These are phyloP conservation scores for Parathielavia hyrcaniae DNA, from an alignment of 495 filamentous ascomycete species.

Conservation along the genomic window DNA sequence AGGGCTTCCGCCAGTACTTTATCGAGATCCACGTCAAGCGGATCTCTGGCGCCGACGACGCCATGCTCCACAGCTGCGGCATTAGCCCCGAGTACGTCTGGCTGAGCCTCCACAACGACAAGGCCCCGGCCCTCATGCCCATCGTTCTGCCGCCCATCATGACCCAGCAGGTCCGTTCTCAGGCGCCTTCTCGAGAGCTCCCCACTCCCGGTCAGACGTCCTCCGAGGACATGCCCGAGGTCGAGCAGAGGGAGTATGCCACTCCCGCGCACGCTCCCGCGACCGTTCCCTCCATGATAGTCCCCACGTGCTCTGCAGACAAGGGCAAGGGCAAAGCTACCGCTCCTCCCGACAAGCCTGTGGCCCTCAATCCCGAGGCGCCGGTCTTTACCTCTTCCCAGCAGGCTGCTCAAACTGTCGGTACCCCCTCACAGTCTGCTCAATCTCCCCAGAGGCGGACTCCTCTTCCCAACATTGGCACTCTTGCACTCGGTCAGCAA, in stretches of 20 bases:
- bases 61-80: constrained; percentile 15
- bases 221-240: not conserved
- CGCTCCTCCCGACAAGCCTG: not conserved
- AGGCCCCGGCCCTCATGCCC: constrained; percentile 5
- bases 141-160: not conserved
- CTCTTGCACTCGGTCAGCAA: not conserved
- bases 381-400: not conserved
- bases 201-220: not conserved
- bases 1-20: constrained; percentile 18
- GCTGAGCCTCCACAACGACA: constrained; percentile 13
- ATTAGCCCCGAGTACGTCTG: constrained; percentile 15
- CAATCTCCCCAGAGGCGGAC: not conserved
- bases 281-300: not conserved
- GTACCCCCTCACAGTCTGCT: no score
- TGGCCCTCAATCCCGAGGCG: not conserved
- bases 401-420: no score
- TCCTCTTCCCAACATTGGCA: not conserved
- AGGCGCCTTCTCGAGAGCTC: not conserved
- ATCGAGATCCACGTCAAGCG: constrained; percentile 30
- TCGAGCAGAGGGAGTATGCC: constrained; percentile 1
- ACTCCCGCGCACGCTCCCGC: not conserved
- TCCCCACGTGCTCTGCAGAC: constrained; percentile 6
- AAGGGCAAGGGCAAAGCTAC: constrained; percentile 15
- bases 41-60: constrained; percentile 22
- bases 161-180: not conserved